A percentile compares a stretch with the other conserved stretches of the same genome.
Evolutionary conservation across 129 eudicot genomes (phyloP).

Genomic region (Erigeron canadensis): DNA sequence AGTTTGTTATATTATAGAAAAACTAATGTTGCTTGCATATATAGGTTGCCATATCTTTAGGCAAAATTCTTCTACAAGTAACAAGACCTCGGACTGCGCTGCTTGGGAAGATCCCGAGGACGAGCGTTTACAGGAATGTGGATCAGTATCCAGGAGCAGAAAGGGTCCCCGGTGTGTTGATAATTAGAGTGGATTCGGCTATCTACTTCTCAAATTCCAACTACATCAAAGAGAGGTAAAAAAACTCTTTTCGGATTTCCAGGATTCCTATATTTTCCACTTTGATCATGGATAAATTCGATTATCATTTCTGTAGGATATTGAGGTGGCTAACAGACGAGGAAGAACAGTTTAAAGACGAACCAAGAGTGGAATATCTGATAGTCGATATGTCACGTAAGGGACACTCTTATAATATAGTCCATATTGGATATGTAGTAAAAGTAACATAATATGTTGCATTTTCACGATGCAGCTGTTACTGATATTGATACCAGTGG

Average conservation of each 20-base stretch:
- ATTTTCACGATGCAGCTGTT: constrained; percentile 54
- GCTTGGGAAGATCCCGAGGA: constrained; percentile 59
- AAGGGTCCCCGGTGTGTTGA: constrained; percentile 48
- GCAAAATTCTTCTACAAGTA: constrained; percentile 64
- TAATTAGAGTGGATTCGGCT: constrained; percentile 55
- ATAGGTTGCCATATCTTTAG: constrained; percentile 54
- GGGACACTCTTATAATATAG: background rate
- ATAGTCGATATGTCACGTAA: constrained; percentile 80
- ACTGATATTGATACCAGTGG: constrained; percentile 82
- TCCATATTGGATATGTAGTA: background rate
- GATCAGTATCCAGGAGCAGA: constrained; percentile 54
- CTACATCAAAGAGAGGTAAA: constrained; percentile 56
- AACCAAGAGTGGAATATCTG: constrained; percentile 36
- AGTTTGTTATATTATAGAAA: background rate
- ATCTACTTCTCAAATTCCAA: constrained; percentile 68
- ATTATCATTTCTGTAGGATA: constrained; percentile 38
- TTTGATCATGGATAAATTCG: background rate
- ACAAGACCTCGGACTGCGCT: constrained; percentile 59
- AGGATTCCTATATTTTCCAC: background rate
- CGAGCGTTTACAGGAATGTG: constrained; percentile 49
- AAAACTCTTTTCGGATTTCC: background rate
- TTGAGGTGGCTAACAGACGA: constrained; percentile 67
- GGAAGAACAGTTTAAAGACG: constrained; percentile 43
- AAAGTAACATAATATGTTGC: background rate
- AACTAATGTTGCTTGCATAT: background rate